A percentile compares a stretch with the other conserved stretches of the same genome.
phyloP scores from a whole-genome alignment of 257 asterid genomes.

The Agastache rugosa region DNA sequence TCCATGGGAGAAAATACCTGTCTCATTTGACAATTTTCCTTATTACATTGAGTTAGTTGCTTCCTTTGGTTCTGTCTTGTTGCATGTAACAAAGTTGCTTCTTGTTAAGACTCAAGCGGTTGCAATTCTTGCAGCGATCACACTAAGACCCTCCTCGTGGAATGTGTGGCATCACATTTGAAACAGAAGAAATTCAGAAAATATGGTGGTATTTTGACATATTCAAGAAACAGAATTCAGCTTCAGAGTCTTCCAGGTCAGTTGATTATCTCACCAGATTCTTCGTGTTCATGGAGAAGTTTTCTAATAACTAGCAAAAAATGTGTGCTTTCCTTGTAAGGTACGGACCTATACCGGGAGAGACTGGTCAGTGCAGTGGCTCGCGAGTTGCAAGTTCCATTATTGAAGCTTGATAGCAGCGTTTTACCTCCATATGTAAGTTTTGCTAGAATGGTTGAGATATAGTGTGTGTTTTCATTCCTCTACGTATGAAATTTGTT shows the following conservation, averaged over 20 bases:
- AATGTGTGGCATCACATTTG: constrained; percentile 77
- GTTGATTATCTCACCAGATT: constrained; percentile 5
- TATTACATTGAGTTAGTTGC: background rate
- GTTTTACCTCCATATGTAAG: constrained; percentile 77
- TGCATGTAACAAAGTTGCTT: constrained; percentile 49
- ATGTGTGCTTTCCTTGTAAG: constrained; percentile 31
- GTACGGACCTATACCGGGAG: constrained; percentile 79
- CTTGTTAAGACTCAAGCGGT: background rate
- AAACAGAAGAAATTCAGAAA: constrained; percentile 57
- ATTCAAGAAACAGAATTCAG: constrained; percentile 72
- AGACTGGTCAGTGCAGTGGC: constrained; percentile 86
- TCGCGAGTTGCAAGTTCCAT: constrained; percentile 68
- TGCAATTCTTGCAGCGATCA: constrained; percentile 43
- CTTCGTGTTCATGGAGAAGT: background rate
- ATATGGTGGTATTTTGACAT: constrained; percentile 62
- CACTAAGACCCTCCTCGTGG: constrained; percentile 62
- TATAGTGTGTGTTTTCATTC: no score
- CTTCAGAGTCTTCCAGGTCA: constrained; percentile 80
- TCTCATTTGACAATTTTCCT: constrained; percentile 9
- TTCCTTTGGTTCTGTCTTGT: background rate
- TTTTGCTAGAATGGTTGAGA: background rate
- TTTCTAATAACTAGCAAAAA: background rate
- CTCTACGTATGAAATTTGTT: no score
- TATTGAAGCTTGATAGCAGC: constrained; percentile 75
- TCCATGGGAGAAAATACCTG: constrained; percentile 14